These are phyloP conservation scores for Citropsis articulata DNA, from an alignment of 345 rosid species.

Conservation along the genomic window DNA sequence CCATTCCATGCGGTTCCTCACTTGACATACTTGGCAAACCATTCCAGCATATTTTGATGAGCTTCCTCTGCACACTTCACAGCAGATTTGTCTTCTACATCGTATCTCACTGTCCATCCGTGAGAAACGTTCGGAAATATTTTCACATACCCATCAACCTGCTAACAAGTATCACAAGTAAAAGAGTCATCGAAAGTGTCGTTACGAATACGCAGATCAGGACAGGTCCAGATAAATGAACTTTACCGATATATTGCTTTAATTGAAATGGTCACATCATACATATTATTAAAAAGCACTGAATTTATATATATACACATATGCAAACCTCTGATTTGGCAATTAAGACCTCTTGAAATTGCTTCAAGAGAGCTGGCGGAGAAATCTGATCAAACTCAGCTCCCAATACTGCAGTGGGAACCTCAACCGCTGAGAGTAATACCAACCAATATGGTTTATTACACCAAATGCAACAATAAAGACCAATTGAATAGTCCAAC, in stretches of 20 bases:
- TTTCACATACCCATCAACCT: slow-evolving; percentile 65
- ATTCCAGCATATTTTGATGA: slow-evolving; percentile 52
- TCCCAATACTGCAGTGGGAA: no score
- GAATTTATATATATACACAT: no score
- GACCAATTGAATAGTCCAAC: no score
- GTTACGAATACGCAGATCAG: no score
- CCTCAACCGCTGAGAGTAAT: no score
- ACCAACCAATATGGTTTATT: no score
- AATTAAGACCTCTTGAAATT: slow-evolving; percentile 42
- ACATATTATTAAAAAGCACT: no score
- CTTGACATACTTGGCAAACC: slow-evolving; percentile 58
- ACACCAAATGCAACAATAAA: no score
- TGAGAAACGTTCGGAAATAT: slow-evolving; percentile 64
- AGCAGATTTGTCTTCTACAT: slow-evolving; percentile 39
- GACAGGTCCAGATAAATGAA: no score
- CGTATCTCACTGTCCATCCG: slow-evolving; percentile 77
- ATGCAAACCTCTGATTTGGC: slow-evolving; percentile 39
- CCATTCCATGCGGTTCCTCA: slow-evolving; percentile 12
- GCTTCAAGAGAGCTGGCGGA: slow-evolving; percentile 47
- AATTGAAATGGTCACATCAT: no score
- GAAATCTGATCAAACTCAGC: no score
- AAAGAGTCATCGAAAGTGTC: neutral
- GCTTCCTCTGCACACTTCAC: slow-evolving; percentile 62
- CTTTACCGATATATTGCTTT: no score
- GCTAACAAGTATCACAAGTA: neutral